Percentiles rank a stretch among this genome's conserved stretches.
phyloP scores from a whole-genome alignment of 331 rosid species.

The Acacia concinna region DNA sequence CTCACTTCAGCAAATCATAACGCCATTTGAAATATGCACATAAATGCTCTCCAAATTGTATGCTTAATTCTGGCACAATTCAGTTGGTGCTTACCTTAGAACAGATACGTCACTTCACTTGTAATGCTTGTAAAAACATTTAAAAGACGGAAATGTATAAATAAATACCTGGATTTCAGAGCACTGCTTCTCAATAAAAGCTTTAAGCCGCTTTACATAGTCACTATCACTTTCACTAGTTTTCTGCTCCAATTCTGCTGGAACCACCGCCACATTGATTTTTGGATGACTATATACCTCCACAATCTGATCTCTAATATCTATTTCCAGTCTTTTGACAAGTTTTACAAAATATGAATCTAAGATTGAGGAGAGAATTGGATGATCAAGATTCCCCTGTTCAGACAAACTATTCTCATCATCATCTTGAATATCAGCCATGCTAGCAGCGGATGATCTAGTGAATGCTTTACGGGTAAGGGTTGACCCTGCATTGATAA shows the following conservation, averaged over 20 bases:
- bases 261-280: constrained; percentile 82
- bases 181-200: constrained; percentile 87
- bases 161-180: constrained; percentile 82
- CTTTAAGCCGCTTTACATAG: constrained; percentile 79
- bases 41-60: constrained; percentile 9
- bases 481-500: constrained; percentile 54
- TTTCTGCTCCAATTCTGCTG: constrained; percentile 87
- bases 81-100: no score
- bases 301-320: constrained; percentile 75
- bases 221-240: constrained; percentile 72
- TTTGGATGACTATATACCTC: constrained; percentile 78
- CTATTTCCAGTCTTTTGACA: constrained; percentile 61
- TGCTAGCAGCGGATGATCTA: constrained; percentile 85
- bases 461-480: constrained; percentile 53
- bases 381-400: constrained; percentile 63
- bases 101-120: constrained; percentile 20
- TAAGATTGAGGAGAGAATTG: constrained; percentile 70
- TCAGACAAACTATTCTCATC: constrained; percentile 51
- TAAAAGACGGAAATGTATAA: constrained; percentile 19
- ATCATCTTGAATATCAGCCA: constrained; percentile 77
- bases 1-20: neutral
- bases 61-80: constrained; percentile 7
- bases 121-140: constrained; percentile 14
- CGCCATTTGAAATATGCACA: neutral
- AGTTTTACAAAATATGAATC: constrained; percentile 63